Conservation (phyloP, 495 filamentous ascomycete species). For the Aspergillus leporis region DNA sequence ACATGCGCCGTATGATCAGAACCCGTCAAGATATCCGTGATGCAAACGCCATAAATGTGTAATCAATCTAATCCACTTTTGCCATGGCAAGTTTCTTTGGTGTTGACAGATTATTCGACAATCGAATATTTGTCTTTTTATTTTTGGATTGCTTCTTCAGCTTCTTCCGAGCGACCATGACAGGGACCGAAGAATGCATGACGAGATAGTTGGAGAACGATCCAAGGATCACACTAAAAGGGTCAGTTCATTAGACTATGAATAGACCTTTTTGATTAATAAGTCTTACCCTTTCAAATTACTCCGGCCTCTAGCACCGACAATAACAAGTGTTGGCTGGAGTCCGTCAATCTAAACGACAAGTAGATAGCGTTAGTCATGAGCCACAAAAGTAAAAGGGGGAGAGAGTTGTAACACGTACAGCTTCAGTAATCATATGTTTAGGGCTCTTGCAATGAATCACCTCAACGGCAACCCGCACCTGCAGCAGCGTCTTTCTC, state of each 20-base stretch:
- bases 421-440: conserved; percentile 79
- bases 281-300: conserved; percentile 83
- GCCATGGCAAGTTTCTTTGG: conserved; percentile 63
- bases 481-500: conserved; percentile 86
- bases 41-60: not conserved
- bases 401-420: conserved; percentile 29
- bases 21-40: conserved; percentile 1
- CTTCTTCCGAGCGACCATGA: conserved; percentile 87
- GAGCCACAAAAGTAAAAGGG: not conserved
- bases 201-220: conserved; percentile 97
- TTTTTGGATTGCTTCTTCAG: conserved; percentile 74
- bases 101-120: conserved; percentile 71
- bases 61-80: conserved; percentile 57
- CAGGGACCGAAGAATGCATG: conserved; percentile 92
- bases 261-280: not conserved
- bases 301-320: conserved; percentile 86
- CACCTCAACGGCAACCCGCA: conserved; percentile 89
- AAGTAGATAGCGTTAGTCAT: conserved; percentile 21
- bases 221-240: conserved; percentile 76
- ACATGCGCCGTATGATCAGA: not conserved
- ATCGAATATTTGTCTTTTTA: conserved; percentile 57
- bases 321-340: conserved; percentile 87
- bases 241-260: conserved; percentile 13
- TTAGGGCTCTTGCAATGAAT: conserved; percentile 97
- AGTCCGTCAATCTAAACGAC: conserved; percentile 75